Evolutionary conservation across 441 rosid species (phyloP).

Genomic region (Biscutella laevigata): DNA sequence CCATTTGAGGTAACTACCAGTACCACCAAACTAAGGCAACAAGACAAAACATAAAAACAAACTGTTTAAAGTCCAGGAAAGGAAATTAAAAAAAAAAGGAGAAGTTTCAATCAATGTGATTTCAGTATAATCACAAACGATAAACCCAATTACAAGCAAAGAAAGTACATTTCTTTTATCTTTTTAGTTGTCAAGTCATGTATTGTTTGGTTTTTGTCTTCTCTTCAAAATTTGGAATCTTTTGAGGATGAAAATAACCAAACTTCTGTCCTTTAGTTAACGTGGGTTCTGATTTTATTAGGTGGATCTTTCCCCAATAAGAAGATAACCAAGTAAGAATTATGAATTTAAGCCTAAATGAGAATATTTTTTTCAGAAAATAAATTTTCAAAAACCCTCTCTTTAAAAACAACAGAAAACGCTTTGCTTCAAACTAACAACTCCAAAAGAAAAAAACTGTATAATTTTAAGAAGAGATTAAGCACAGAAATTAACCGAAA

Average conservation of each 20-base stretch:
- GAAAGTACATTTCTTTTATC: conserved; percentile 15
- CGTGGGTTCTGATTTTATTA: conserved; percentile 23
- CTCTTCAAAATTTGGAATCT: conserved; percentile 16
- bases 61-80: conserved; percentile 13
- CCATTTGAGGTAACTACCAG: conserved; percentile 68
- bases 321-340: background rate
- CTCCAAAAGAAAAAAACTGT: background rate
- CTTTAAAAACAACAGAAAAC: background rate
- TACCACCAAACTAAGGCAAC: conserved; percentile 62
- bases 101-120: conserved; percentile 26
- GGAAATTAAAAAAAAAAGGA: conserved; percentile 7
- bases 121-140: conserved; percentile 15
- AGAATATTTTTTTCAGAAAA: background rate
- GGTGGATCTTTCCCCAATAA: conserved; percentile 20
- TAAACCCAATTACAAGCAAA: conserved; percentile 29
- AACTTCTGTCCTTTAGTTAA: conserved; percentile 21
- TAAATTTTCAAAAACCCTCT: background rate
- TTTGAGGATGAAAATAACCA: background rate
- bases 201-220: conserved; percentile 4
- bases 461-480: conserved; percentile 11
- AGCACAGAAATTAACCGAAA: background rate
- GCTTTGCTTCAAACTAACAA: conserved; percentile 7
- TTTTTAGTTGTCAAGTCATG: conserved; percentile 22
- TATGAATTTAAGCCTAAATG: conserved; percentile 5
- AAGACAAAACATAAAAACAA: conserved; percentile 23